Evolutionary conservation across 225 moss, liverwort and hornwort species (phyloP), one percentile per base, ranked within the genome.

Genomic region (Antitrichia curtipendula): DNA sequence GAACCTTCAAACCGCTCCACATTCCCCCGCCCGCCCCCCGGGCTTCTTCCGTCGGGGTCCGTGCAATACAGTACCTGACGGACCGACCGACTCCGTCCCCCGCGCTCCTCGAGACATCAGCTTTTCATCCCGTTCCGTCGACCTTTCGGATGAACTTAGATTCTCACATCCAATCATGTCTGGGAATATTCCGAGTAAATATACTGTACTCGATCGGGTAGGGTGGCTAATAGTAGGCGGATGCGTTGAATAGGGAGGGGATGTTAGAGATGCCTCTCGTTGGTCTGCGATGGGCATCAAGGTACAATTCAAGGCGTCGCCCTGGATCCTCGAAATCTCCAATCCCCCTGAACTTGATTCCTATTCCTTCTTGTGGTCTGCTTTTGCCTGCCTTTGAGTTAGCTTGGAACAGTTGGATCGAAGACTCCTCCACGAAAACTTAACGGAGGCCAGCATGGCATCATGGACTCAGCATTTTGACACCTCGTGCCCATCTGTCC

Each of bases 381-480:
- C 22, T 85, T 41, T n/a, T 29, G 4, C 45, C 54, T 17, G 78
- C 50, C 63, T n/a, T n/a, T n/a, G n/a, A n/a, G n/a, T n/a, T n/a
- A n/a, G n/a, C n/a, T 57, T 38, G 68, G 66, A 72, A 45, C 29
- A 47, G 54, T 8, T 5, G 36, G 58, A 50, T 49, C 49, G 9
- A 60, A 19, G 43, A 43, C 31, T 54, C 60, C 69, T 47, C 59
- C 58, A 16, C 57, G 57, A 15, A 21, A 23, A 25, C 27, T 23
- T 52, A 89, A 50, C 50, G 50, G 13, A 13, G 91, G 82, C 89
- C 84, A 82, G 82, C 89, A 87, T 77, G 81, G 91, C 78, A 73
- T 29, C 78, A 73, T 29, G 78, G 85, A 85, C 85, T 87, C 88
- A 88, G 89, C 91, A 91, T 82, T 79, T 74, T 2, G 20, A 75